phyloP scores from a whole-genome alignment of 192 early-diverging fungal species.

The Phycomyces blakesleeanus region DNA sequence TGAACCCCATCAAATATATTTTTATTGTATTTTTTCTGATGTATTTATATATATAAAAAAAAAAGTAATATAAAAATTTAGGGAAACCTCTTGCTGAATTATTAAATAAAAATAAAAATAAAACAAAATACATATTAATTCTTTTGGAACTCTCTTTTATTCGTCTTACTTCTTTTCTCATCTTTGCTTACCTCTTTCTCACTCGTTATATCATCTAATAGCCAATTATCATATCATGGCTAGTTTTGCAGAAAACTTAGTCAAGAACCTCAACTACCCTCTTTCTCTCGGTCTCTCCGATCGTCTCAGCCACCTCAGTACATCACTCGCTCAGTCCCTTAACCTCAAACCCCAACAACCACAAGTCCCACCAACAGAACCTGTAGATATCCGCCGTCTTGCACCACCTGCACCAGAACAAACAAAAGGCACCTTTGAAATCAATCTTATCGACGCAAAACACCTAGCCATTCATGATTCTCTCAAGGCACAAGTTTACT shows the following conservation, averaged over 20 bases:
- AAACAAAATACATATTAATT: too few species aligned
- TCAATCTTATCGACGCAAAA: slow-evolving; percentile 38
- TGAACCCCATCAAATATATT: too few species aligned
- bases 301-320: not conserved
- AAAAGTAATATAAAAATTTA: too few species aligned
- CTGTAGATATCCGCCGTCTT: not conserved
- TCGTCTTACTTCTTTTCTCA: not conserved
- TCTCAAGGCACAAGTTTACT: slow-evolving; percentile 31
- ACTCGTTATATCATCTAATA: not conserved
- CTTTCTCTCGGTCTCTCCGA: not conserved
- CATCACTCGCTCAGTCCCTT: slow-evolving; percentile 2
- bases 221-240: too few species aligned
- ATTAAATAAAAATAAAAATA: too few species aligned
- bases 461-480: slow-evolving; percentile 38
- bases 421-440: slow-evolving; percentile 16
- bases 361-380: slow-evolving; percentile 1
- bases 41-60: too few species aligned
- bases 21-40: too few species aligned
- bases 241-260: not conserved
- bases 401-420: slow-evolving; percentile 19
- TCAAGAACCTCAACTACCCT: not conserved
- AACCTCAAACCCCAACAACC: slow-evolving; percentile 3
- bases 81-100: too few species aligned
- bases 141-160: too few species aligned
- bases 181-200: not conserved